These are phyloP conservation scores for Dendrothele bispora DNA, from an alignment of 768 basidiomycete genomes.

Conservation along the genomic window DNA sequence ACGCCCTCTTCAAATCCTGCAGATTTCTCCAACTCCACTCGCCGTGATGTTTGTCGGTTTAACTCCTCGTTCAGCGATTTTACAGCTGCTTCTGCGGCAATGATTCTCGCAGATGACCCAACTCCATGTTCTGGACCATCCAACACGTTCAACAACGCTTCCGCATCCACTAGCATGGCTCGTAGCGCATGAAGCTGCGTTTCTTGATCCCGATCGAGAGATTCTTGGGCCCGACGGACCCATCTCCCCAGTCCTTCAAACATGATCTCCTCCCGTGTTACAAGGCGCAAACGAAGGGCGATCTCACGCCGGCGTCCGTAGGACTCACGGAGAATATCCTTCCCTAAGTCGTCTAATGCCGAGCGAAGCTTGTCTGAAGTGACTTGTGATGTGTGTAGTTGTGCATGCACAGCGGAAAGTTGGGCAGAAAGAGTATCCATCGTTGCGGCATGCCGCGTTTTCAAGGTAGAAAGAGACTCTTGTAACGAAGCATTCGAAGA, in stretches of 20 bases:
- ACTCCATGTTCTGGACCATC: constrained; percentile 25
- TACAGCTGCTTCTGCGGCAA: constrained; percentile 49
- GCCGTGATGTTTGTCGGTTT: constrained; percentile 49
- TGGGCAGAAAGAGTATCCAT: constrained; percentile 54
- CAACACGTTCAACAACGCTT: constrained; percentile 30
- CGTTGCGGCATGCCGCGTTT: constrained; percentile 62
- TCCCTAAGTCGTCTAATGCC: constrained; percentile 68
- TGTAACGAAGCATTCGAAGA: constrained; percentile 68
- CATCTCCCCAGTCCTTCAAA: constrained; percentile 56
- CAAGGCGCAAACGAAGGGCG: constrained; percentile 57
- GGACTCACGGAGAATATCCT: constrained; percentile 68
- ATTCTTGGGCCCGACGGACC: constrained; percentile 52
- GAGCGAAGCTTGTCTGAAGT: constrained; percentile 51
- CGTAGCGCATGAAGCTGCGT: constrained; percentile 25
- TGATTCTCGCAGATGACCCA: constrained; percentile 53
- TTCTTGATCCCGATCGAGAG: constrained; percentile 19
- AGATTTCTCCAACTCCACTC: constrained; percentile 47
- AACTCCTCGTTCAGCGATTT: constrained; percentile 58
- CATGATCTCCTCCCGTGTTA: constrained; percentile 63
- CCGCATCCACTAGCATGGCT: constrained; percentile 32
- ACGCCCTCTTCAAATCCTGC: too few relatives aligned
- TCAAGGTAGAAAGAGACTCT: constrained; percentile 54
- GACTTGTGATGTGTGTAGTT: constrained; percentile 42
- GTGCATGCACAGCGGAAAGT: constrained; percentile 41
- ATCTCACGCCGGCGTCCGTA: constrained; percentile 76